These are phyloP conservation scores for Fusarium oligoseptatum DNA, from an alignment of 2,329 filamentous ascomycete genomes.

Conservation along the genomic window DNA sequence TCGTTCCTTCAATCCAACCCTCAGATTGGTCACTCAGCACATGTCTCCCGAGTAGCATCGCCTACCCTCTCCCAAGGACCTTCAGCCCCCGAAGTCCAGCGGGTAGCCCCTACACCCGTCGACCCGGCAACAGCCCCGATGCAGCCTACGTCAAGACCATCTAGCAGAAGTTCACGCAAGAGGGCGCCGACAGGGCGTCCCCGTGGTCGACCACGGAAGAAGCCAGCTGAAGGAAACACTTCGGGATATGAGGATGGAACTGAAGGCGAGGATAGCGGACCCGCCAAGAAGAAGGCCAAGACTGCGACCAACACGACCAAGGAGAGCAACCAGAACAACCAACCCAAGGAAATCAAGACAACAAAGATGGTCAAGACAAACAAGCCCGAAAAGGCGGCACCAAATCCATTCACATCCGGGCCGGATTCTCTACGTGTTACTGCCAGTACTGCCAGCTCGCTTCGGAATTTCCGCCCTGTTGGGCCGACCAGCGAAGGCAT, in stretches of 20 bases:
- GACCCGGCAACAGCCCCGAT: constrained; percentile 40
- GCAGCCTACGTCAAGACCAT: constrained; percentile 65
- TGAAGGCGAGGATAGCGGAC: constrained; percentile 67
- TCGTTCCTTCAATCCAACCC: constrained; percentile 81
- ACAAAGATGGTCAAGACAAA: constrained; percentile 85
- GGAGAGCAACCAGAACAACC: constrained; percentile 59
- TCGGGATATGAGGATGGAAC: constrained; percentile 79
- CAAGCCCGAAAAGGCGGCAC: constrained; percentile 78
- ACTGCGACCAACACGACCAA: constrained; percentile 56
- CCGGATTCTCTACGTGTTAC: constrained; percentile 88
- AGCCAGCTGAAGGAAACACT: constrained; percentile 72
- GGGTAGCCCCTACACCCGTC: constrained; percentile 53
- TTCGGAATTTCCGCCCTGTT: constrained; percentile 86
- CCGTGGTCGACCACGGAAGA: constrained; percentile 69
- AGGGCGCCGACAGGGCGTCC: constrained; percentile 66
- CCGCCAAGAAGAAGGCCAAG: constrained; percentile 64
- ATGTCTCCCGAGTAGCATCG: constrained; percentile 52
- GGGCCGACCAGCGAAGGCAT: constrained; percentile 62
- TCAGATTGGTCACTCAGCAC: constrained; percentile 57
- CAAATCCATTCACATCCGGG: constrained; percentile 77
- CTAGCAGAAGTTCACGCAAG: constrained; percentile 68
- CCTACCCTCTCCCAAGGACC: constrained; percentile 54
- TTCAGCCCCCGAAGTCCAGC: constrained; percentile 49
- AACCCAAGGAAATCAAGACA: constrained; percentile 73
- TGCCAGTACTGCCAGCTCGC: constrained; percentile 88